phyloP scores from a whole-genome alignment of 176 grass and related monocot genomes.

The Musa itinerans region DNA sequence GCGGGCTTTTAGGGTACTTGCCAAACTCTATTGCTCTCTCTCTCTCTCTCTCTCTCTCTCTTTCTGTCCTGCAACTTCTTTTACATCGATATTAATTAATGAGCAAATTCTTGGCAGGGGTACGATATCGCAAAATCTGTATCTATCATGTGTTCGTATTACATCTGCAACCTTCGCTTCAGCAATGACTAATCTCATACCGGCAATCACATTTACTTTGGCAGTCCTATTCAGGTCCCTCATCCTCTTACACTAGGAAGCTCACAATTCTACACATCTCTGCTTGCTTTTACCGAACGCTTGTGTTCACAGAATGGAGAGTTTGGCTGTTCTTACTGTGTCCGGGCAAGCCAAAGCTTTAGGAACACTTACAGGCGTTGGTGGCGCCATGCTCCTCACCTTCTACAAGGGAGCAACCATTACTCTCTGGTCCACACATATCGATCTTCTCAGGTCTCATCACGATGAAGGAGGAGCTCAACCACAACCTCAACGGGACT shows the following conservation, averaged over 20 bases:
- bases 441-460: conserved; percentile 33
- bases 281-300: too few species aligned
- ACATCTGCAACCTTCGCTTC: conserved; percentile 65
- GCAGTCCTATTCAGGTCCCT: conserved; percentile 51
- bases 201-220: conserved; percentile 61
- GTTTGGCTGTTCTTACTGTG: conserved; percentile 23
- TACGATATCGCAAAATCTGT: conserved; percentile 71
- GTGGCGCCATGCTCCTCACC: conserved; percentile 84
- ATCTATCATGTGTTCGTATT: conserved; percentile 60
- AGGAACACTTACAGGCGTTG: conserved; percentile 63
- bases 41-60: background rate
- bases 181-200: conserved; percentile 83
- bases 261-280: too few species aligned
- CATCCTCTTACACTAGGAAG: too few species aligned
- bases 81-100: background rate
- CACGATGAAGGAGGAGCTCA: background rate
- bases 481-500: background rate
- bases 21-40: background rate
- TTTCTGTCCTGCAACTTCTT: background rate
- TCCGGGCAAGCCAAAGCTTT: conserved; percentile 61
- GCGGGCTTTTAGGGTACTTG: conserved; percentile 60
- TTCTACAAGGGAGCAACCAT: conserved; percentile 73
- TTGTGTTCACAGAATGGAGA: conserved; percentile 38
- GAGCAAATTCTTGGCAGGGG: conserved; percentile 37
- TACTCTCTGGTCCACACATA: conserved; percentile 32